Conservation (phyloP, 1,284 basidiomycete species). For the Leccinum subrobustum region DNA sequence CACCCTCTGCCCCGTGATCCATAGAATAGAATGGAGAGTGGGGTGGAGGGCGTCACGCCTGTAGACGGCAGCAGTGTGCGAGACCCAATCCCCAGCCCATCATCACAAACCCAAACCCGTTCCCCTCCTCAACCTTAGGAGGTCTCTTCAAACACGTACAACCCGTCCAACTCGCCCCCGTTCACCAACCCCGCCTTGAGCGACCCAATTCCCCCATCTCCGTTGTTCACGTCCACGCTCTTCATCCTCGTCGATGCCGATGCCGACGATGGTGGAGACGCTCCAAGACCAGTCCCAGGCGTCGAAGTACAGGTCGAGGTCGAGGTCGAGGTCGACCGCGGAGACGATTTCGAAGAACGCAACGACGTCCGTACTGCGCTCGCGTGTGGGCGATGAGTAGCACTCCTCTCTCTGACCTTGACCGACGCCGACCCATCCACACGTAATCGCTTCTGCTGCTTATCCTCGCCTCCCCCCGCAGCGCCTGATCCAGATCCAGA, state of each 20-base stretch:
- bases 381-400: not conserved
- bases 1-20: not conserved
- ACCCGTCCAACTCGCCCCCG: constrained; percentile 31
- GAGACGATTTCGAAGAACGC: constrained; percentile 9
- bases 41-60: not conserved
- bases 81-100: not conserved
- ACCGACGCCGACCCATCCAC: constrained; percentile 22
- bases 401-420: not conserved
- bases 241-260: constrained; percentile 18
- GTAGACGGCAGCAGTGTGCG: not conserved
- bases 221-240: constrained; percentile 10
- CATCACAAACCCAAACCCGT: not conserved
- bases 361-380: not conserved
- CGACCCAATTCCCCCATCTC: constrained; percentile 17
- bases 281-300: constrained; percentile 3
- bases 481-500: not conserved
- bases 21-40: not conserved
- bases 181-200: constrained; percentile 32
- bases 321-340: constrained; percentile 1
- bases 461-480: constrained; percentile 10
- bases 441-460: constrained; percentile 32
- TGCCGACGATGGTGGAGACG: not conserved
- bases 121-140: constrained; percentile 1
- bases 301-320: constrained; percentile 10
- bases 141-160: constrained; percentile 32